Conservation (phyloP, 1,284 basidiomycete species). For the Hymenochaete sp. region DNA sequence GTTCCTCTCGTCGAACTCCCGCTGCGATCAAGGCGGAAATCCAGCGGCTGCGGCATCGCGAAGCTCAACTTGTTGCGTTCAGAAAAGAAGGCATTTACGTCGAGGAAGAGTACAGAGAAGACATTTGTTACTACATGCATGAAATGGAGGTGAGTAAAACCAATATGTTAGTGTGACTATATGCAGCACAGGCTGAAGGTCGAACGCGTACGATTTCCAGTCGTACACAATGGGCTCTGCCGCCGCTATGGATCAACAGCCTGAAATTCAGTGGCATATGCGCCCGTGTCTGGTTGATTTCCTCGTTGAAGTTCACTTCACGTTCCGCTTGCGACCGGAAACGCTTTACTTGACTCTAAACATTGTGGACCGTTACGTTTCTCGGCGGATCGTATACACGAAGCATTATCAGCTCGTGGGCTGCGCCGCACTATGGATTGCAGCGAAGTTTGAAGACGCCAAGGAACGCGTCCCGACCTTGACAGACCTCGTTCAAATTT, state of each 20-base stretch:
- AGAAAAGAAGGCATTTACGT: conserved; percentile 61
- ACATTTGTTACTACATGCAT: conserved; percentile 90
- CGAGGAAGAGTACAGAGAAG: conserved; percentile 94
- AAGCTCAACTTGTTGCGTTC: conserved; percentile 56
- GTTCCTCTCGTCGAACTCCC: conserved; percentile 50
- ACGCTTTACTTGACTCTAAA: conserved; percentile 98
- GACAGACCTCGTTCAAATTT: conserved; percentile 89
- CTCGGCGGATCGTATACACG: conserved; percentile 96
- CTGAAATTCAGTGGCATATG: conserved; percentile 97
- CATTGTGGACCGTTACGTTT: conserved; percentile 98
- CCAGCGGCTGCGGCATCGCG: conserved; percentile 56
- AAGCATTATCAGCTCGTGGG: conserved; percentile 99
- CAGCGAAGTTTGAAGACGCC: conserved; percentile 98
- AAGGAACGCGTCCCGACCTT: conserved; percentile 97
- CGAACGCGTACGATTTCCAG: conserved; percentile 33
- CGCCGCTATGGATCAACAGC: conserved; percentile 97
- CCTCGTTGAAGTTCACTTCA: conserved; percentile 96
- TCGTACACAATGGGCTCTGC: conserved; percentile 79
- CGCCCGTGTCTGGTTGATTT: conserved; percentile 99
- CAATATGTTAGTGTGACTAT: neutral
- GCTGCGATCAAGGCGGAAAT: conserved; percentile 51
- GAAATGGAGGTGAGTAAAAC: conserved; percentile 88
- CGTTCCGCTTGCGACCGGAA: conserved; percentile 93
- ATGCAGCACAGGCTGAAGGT: conserved; percentile 6
- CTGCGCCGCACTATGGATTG: conserved; percentile 97